Conservation (phyloP, 78 protist species). For the Emiliania huxleyi region DNA sequence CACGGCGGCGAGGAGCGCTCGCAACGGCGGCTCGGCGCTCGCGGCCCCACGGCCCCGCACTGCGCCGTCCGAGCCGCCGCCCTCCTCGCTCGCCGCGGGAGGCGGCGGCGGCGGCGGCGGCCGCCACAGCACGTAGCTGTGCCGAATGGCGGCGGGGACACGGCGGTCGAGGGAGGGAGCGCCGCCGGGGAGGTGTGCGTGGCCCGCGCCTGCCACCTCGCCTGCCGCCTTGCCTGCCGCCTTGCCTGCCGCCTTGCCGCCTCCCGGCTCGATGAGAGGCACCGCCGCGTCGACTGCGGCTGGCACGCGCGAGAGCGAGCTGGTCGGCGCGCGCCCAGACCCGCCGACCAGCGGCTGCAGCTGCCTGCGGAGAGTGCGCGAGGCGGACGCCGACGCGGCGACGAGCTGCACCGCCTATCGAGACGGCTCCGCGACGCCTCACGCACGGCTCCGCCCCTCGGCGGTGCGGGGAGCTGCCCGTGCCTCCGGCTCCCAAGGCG, state of each 20-base stretch:
- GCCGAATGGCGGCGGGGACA: neutral
- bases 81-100: too few species aligned
- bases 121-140: neutral
- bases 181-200: neutral
- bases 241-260: neutral
- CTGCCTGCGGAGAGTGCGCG: neutral
- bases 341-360: neutral
- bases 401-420: neutral
- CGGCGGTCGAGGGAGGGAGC: neutral
- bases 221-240: too few species aligned
- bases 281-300: neutral
- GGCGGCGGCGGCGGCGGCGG: neutral
- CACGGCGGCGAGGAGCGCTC: neutral
- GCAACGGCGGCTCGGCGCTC: neutral
- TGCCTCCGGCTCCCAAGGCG: neutral
- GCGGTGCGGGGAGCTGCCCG: too few species aligned
- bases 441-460: too few species aligned
- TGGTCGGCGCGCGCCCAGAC: too few species aligned
- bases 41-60: neutral
- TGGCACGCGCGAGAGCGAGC: too few species aligned
- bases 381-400: neutral
- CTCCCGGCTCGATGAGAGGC: neutral
- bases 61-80: too few species aligned
- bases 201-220: too few species aligned
- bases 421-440: neutral